Evolutionary conservation across 2,329 filamentous ascomycete species (phyloP).

Genomic region (Escovopsis sp.): DNA sequence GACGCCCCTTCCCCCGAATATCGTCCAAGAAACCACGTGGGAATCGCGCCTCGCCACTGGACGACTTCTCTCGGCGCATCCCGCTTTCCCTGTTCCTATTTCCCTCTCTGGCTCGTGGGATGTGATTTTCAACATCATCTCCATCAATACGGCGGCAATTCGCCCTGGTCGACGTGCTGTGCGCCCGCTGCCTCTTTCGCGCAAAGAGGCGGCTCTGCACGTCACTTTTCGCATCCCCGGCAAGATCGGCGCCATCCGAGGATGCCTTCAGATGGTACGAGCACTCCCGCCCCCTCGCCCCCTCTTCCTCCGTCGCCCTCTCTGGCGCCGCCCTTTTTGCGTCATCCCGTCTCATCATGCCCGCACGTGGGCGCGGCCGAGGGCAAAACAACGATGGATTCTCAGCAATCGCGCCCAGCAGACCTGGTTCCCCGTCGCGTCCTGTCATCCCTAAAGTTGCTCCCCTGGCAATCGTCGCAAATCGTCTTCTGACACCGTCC

Average conservation of each 20-base stretch:
- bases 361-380: not conserved
- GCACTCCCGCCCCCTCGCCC: not conserved
- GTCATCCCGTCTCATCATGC: too few species aligned
- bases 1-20: too few species aligned
- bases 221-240: not conserved
- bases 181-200: constrained; percentile 1
- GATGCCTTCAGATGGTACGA: constrained; percentile 18
- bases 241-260: constrained; percentile 6
- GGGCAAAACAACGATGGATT: too few species aligned
- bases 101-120: constrained; percentile 2
- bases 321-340: not conserved
- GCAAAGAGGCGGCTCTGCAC: constrained; percentile 1
- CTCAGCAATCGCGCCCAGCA: not conserved
- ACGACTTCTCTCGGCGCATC: not conserved
- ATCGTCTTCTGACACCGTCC: constrained; percentile 4
- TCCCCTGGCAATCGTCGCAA: too few species aligned
- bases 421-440: too few species aligned
- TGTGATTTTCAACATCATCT: constrained; percentile 3
- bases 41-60: not conserved
- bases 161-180: constrained; percentile 1
- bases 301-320: constrained; percentile 1
- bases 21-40: not conserved
- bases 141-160: constrained; percentile 3
- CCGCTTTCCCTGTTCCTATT: not conserved
- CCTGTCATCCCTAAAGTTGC: too few species aligned